A percentile compares a stretch with the other conserved stretches of the same genome.
Evolutionary conservation across 441 rosid genomes (phyloP).

Genomic region (Bruguiera hainesii): DNA sequence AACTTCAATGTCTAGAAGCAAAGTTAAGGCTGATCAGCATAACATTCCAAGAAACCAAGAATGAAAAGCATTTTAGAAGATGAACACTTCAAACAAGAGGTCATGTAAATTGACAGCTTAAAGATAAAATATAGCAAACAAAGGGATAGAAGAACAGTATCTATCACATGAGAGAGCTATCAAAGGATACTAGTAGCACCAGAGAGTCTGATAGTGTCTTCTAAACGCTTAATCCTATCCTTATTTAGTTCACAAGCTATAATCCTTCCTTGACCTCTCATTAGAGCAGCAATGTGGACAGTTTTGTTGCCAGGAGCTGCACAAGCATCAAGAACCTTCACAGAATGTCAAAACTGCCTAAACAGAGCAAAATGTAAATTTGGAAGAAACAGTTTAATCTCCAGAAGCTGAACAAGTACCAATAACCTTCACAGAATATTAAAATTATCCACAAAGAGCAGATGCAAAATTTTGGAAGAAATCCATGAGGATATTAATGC

Average conservation of each 20-base stretch:
- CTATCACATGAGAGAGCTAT: constrained; percentile 7
- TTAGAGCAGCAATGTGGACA: constrained; percentile 86
- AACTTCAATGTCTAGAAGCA: constrained; percentile 60
- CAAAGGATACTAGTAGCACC: constrained; percentile 81
- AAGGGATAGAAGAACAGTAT: neutral
- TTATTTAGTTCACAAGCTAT: constrained; percentile 77
- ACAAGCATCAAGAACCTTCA: constrained; percentile 89
- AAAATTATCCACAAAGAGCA: neutral
- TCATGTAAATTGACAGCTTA: neutral
- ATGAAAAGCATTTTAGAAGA: neutral
- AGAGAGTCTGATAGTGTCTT: constrained; percentile 69
- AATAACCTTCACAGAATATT: too few species aligned
- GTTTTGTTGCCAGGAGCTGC: constrained; percentile 99
- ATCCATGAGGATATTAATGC: neutral
- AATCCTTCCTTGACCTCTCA: constrained; percentile 75
- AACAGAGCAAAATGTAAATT: constrained; percentile 9
- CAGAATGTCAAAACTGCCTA: constrained; percentile 17
- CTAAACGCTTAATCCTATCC: constrained; percentile 62
- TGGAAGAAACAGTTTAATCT: neutral
- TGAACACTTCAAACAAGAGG: neutral
- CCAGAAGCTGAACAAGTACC: too few species aligned
- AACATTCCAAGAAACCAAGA: constrained; percentile 5
- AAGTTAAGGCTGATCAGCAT: constrained; percentile 32
- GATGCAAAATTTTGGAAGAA: constrained; percentile 13
- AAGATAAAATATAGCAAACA: neutral